phyloP scores from a whole-genome alignment of 495 filamentous ascomycete genomes.

The Penicillium samsonianum region DNA sequence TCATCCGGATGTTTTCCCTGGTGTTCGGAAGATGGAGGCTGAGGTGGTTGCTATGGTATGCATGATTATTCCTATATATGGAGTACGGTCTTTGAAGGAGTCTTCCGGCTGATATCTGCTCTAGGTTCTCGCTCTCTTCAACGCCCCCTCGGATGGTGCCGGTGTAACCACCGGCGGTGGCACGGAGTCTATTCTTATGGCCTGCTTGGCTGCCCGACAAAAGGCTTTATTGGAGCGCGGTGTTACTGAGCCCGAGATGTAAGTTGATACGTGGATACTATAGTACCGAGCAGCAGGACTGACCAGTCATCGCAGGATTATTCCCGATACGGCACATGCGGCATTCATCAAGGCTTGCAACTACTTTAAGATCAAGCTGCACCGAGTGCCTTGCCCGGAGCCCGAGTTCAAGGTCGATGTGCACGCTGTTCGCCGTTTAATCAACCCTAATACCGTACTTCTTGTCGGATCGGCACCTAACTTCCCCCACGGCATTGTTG shows the following conservation, averaged over 20 bases:
- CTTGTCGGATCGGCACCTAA: constrained; percentile 95
- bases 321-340: constrained; percentile 91
- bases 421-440: constrained; percentile 72
- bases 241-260: constrained; percentile 95
- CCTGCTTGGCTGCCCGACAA: constrained; percentile 81
- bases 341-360: constrained; percentile 93
- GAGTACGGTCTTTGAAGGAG: not conserved
- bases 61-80: not conserved
- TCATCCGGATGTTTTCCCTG: constrained; percentile 97
- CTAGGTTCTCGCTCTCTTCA: constrained; percentile 80
- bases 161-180: constrained; percentile 92
- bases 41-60: constrained; percentile 93
- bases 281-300: constrained; percentile 2
- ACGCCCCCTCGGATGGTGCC: constrained; percentile 78
- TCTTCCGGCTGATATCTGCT: constrained; percentile 1
- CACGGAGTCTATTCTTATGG: constrained; percentile 96
- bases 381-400: constrained; percentile 85
- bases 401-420: constrained; percentile 82
- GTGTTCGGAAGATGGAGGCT: constrained; percentile 98
- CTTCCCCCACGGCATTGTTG: constrained; percentile 97
- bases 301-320: constrained; percentile 62
- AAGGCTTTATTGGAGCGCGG: constrained; percentile 83
- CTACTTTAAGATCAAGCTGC: constrained; percentile 94
- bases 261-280: constrained; percentile 22
- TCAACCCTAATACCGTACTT: constrained; percentile 95